Base-by-base conservation (phyloP, 2,329 filamentous ascomycete species). In the Colletotrichum sp. region DNA sequence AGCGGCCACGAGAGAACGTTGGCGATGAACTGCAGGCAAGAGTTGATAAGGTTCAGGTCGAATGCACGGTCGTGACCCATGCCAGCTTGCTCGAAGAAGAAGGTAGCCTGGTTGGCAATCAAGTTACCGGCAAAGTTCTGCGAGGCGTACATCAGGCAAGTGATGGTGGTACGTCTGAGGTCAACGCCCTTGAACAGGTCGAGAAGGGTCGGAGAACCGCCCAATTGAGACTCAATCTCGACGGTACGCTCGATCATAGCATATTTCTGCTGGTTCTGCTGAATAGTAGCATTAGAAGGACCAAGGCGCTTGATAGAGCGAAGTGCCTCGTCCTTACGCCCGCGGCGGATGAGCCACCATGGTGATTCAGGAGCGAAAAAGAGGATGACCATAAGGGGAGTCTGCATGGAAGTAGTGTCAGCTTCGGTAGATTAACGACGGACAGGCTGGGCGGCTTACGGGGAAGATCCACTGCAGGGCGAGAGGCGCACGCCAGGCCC, bases 111-210 rank as follows among this genome's bases (percentile, higher is more conserved):
- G 81, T 92, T 92, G 80, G 90, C 90, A 78, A 92, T 92, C 57
- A 92, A 80, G 80, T 92, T 92, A 80, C 91, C 90, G 2, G 90
- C 89, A 64, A 92, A 84, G 80, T 92, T 92, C 82, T 92, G 90
- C 24, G 90, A 87, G 2, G 89, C 89, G 82, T 92, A 92, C 9
- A 92, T 88, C 86, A 87, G 83, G 79, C 89, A 91, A 6, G 89
- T 88, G 75, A 92, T 92, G 68, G 87, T 81, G 4, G 90, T 92
- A 75, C 90, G 89, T 81, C 88, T 86, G 67, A 83, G 84, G 77
- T 92, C 90, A 32, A 87, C 88, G 60, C 90, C 90, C 77, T 87
- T 89, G 83, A 87, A 90, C 7, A 92, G 82, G 76, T 92, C 90
- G 15, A 90, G 8, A 30, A 87, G 82, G 76, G 78, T 89, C 55